Percentiles rank a stretch among this genome's conserved stretches.
These are phyloP conservation scores for Jaapia argillacea DNA, from an alignment of 768 basidiomycete species.

Conservation along the genomic window DNA sequence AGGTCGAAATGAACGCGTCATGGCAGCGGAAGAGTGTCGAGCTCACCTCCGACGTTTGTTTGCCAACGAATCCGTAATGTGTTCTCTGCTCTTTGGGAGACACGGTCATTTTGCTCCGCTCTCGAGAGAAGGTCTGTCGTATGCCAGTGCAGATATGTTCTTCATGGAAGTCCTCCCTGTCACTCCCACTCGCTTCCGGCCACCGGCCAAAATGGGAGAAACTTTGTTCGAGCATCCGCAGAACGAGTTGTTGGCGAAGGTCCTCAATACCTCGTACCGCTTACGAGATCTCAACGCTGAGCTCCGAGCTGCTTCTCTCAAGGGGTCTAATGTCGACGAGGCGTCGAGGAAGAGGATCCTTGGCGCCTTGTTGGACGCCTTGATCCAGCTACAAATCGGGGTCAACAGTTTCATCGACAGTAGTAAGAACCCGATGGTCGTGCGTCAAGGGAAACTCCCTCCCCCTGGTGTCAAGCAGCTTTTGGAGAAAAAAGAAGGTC, in stretches of 20 bases:
- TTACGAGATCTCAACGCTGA: conserved; percentile 68
- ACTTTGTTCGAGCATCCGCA: conserved; percentile 94
- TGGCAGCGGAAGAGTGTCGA: conserved; percentile 87
- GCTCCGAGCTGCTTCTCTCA: conserved; percentile 50
- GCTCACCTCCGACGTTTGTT: conserved; percentile 89
- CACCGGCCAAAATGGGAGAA: conserved; percentile 86
- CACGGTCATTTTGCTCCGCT: conserved; percentile 77
- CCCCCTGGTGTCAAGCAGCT: conserved; percentile 93
- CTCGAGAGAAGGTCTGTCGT: conserved; percentile 46
- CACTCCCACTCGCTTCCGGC: conserved; percentile 92
- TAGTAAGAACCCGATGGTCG: conserved; percentile 83
- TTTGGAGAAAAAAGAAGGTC: conserved; percentile 96
- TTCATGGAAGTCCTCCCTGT: conserved; percentile 91
- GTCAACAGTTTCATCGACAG: conserved; percentile 98
- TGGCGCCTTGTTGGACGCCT: conserved; percentile 59
- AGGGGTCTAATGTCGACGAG: conserved; percentile 44
- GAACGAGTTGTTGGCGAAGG: conserved; percentile 78
- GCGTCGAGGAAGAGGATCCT: conserved; percentile 44
- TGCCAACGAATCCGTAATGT: conserved; percentile 70
- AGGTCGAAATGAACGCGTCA: conserved; percentile 83
- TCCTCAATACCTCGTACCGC: conserved; percentile 72
- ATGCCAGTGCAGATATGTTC: conserved; percentile 89
- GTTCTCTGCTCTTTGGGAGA: conserved; percentile 82
- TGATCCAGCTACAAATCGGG: conserved; percentile 87
- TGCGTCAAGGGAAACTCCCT: conserved; percentile 81